A percentile compares a stretch with the other conserved stretches of the same genome.
These are phyloP conservation scores for Myriosclerotinia scirpicola DNA, from an alignment of 2,329 filamentous ascomycete genomes.

Conservation along the genomic window DNA sequence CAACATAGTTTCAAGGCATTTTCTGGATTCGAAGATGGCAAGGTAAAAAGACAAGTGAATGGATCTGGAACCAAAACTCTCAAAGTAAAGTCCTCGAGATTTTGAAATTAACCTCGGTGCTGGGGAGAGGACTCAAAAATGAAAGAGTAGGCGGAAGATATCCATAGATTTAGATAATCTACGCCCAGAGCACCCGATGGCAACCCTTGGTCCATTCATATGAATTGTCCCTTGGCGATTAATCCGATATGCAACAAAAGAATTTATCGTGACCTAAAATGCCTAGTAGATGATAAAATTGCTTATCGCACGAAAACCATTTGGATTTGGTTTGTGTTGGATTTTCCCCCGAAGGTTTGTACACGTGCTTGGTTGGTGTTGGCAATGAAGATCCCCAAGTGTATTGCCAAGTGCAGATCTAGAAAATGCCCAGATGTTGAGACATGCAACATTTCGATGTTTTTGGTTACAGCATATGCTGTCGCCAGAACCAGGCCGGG, in stretches of 20 bases:
- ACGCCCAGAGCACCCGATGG: neutral
- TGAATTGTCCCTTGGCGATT: neutral
- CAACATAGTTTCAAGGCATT: neutral
- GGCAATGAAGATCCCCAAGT: neutral
- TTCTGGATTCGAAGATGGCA: neutral
- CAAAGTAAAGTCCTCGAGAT: neutral
- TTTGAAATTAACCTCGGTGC: neutral
- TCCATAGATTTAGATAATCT: neutral
- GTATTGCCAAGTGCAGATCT: slow-evolving; percentile 3
- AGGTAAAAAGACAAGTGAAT: neutral
- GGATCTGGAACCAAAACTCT: neutral
- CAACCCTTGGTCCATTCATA: too few species aligned
- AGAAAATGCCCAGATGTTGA: slow-evolving; percentile 11
- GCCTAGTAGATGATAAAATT: neutral
- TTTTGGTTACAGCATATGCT: neutral
- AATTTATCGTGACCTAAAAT: neutral
- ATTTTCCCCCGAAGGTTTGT: too few species aligned
- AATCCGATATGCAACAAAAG: neutral
- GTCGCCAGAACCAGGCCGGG: neutral
- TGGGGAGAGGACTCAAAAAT: neutral
- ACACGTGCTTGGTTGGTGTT: too few species aligned
- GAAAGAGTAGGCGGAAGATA: neutral
- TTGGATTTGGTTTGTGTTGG: too few species aligned
- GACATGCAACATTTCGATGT: slow-evolving; percentile 10
- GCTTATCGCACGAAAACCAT: neutral